Evolutionary conservation across 257 asterid species (phyloP).

Genomic region (Salvia splendens): DNA sequence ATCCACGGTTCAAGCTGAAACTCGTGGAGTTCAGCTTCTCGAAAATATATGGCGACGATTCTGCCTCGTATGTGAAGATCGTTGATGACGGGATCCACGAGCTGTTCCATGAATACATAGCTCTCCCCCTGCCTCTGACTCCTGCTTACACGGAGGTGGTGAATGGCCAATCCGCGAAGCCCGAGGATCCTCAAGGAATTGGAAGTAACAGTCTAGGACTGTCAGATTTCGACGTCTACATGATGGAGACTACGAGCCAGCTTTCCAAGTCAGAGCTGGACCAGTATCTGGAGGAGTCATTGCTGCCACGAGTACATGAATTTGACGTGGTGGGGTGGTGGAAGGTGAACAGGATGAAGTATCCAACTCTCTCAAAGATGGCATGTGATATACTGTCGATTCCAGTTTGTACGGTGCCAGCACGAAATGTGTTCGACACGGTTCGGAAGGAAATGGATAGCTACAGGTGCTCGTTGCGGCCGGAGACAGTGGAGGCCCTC

Average conservation of each 20-base stretch:
- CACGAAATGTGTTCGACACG: conserved; percentile 60
- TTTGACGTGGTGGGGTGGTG: conserved; percentile 97
- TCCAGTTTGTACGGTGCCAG: conserved; percentile 73
- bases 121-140: conserved; percentile 65
- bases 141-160: conserved; percentile 58
- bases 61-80: conserved; percentile 54
- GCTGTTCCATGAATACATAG: conserved; percentile 72
- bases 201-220: conserved; percentile 60
- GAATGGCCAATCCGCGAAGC: conserved; percentile 44
- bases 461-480: conserved; percentile 75
- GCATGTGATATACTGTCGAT: conserved; percentile 87
- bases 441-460: conserved; percentile 81
- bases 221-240: conserved; percentile 72
- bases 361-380: conserved; percentile 92
- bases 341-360: conserved; percentile 77
- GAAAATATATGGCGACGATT: conserved; percentile 75
- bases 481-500: conserved; percentile 91
- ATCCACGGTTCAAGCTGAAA: conserved; percentile 93
- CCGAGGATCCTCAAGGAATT: conserved; percentile 51
- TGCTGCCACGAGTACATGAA: conserved; percentile 82
- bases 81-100: conserved; percentile 91
- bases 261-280: conserved; percentile 76
- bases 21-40: conserved; percentile 87
- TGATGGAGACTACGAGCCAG: conserved; percentile 81
- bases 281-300: conserved; percentile 91